Conservation (phyloP, 805 yeast genomes). For the Limtongozyma cylindracea region DNA sequence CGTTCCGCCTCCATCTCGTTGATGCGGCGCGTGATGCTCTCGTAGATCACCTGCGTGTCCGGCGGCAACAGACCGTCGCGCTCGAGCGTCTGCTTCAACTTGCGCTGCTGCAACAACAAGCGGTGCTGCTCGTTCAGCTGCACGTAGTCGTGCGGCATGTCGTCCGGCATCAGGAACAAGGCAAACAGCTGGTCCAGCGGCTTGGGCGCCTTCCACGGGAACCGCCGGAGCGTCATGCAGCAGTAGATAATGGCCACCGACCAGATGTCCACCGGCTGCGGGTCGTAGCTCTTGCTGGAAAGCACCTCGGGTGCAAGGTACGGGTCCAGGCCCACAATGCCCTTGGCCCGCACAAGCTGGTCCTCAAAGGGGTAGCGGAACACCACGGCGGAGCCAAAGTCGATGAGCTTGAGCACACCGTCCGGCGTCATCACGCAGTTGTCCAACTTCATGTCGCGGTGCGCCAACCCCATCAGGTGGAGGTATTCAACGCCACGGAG, state of each 20-base stretch:
- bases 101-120: slow-evolving; percentile 30
- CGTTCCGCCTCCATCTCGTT: slow-evolving; percentile 9
- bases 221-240: not conserved
- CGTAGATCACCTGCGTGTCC: slow-evolving; percentile 7
- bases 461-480: slow-evolving; percentile 61
- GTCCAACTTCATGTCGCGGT: slow-evolving; percentile 61
- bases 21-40: slow-evolving; percentile 9
- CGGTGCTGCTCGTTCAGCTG: slow-evolving; percentile 54
- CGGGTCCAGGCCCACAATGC: slow-evolving; percentile 72
- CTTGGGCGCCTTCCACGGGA: slow-evolving; percentile 68
- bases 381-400: slow-evolving; percentile 68
- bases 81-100: slow-evolving; percentile 15
- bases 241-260: not conserved
- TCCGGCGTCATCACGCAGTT: slow-evolving; percentile 56
- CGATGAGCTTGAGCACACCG: slow-evolving; percentile 58
- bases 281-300: not conserved
- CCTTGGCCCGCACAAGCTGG: slow-evolving; percentile 16
- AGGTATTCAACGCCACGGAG: slow-evolving; percentile 47
- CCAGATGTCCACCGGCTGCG: not conserved
- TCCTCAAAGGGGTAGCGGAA: slow-evolving; percentile 48
- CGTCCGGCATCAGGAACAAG: slow-evolving; percentile 41
- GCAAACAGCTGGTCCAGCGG: slow-evolving; percentile 40
- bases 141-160: slow-evolving; percentile 49
- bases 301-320: slow-evolving; percentile 4
- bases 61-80: slow-evolving; percentile 1